phyloP scores from a whole-genome alignment of 495 filamentous ascomycete species.

The Letharia lupina region DNA sequence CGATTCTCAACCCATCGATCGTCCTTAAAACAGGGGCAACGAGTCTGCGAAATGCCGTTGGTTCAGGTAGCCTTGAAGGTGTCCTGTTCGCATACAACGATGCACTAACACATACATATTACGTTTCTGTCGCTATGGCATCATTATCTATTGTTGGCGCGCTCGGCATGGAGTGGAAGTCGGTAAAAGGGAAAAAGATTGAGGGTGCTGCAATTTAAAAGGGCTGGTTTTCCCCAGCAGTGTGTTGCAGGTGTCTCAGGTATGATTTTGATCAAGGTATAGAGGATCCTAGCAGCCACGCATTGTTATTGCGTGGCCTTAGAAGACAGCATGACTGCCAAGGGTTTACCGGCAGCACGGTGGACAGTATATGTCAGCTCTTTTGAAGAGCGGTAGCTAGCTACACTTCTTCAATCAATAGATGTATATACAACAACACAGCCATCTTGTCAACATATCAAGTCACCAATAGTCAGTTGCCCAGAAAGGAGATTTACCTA shows the following conservation, averaged over 20 bases:
- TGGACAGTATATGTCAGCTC: not conserved
- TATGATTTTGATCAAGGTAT: not conserved
- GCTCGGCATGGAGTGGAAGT: slow-evolving; percentile 63
- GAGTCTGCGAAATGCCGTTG: slow-evolving; percentile 40
- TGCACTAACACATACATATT: slow-evolving; percentile 59
- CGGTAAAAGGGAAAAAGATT: slow-evolving; percentile 70
- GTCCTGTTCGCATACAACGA: slow-evolving; percentile 65
- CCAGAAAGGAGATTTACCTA: too few relatives aligned
- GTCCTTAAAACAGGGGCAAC: slow-evolving; percentile 62
- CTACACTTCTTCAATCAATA: not conserved
- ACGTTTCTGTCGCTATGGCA: slow-evolving; percentile 57
- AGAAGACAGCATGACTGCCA: not conserved
- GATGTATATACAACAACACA: not conserved
- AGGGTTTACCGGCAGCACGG: not conserved
- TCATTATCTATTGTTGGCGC: slow-evolving; percentile 53
- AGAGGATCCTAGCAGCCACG: not conserved
- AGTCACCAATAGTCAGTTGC: not conserved
- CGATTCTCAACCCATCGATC: slow-evolving; percentile 39
- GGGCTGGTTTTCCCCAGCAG: not conserved
- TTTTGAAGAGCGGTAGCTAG: not conserved
- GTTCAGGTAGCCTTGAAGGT: slow-evolving; percentile 36
- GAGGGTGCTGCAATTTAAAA: not conserved
- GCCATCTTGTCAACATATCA: not conserved
- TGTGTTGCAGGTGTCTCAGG: not conserved
- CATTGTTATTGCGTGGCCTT: not conserved